Percentiles rank a stretch among this genome's conserved stretches.
These are phyloP conservation scores for Spergularia marina DNA, from an alignment of 148 eudicot species.

Conservation along the genomic window DNA sequence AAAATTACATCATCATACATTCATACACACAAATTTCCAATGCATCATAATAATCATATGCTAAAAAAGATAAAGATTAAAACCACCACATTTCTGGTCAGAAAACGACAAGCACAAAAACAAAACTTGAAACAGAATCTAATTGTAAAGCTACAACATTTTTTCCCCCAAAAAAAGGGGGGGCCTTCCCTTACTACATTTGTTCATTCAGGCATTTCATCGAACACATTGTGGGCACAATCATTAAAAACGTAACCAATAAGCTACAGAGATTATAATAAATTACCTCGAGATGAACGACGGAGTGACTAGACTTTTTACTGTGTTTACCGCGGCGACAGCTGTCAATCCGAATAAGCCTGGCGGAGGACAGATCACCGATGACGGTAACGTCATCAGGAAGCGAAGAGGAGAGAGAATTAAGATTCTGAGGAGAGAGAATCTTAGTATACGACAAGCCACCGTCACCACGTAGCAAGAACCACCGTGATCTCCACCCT, in stretches of 20 bases:
- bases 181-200: neutral
- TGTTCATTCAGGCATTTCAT: neutral
- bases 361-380: constrained; percentile 42
- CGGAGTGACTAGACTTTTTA: constrained; percentile 31
- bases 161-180: neutral
- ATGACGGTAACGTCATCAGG: constrained; percentile 51
- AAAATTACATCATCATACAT: neutral
- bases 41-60: neutral
- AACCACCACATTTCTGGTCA: neutral
- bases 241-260: too few relatives aligned
- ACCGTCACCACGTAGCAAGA: constrained; percentile 58
- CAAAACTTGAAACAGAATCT: neutral
- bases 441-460: constrained; percentile 57
- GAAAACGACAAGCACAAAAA: neutral
- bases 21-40: neutral
- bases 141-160: neutral
- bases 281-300: constrained; percentile 75
- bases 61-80: neutral
- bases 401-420: constrained; percentile 13
- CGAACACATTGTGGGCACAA: constrained; percentile 5
- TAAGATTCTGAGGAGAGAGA: constrained; percentile 37
- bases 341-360: constrained; percentile 39
- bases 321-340: constrained; percentile 23
- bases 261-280: too few relatives aligned
- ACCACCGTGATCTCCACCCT: constrained; percentile 94